A percentile compares a stretch with the other conserved stretches of the same genome.
Conservation (phyloP, 768 basidiomycete species). For the Holtermanniella nyarrowii region DNA sequence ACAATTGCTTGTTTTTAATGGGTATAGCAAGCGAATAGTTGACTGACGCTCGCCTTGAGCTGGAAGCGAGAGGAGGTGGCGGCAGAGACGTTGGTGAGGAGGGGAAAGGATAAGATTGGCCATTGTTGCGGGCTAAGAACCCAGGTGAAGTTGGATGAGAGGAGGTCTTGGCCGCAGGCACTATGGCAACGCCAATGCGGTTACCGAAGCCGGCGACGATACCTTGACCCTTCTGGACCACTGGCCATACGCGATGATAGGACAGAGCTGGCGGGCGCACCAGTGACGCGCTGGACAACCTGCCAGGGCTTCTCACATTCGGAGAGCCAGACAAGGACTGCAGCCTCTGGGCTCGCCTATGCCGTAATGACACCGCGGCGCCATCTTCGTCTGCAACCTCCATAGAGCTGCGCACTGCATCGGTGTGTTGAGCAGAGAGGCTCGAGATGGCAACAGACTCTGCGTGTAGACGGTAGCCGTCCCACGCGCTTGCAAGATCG, state of each 20-base stretch:
- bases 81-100: neutral
- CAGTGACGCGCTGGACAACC: conserved; percentile 20
- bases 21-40: neutral
- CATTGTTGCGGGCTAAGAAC: neutral
- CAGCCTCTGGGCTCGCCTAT: neutral
- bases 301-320: conserved; percentile 7
- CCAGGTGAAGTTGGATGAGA: neutral
- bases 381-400: neutral
- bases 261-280: conserved; percentile 5
- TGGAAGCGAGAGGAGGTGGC: neutral
- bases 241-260: neutral
- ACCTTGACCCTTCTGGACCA: neutral
- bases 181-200: conserved; percentile 14
- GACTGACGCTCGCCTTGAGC: neutral
- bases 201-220: conserved; percentile 25
- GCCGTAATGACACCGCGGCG: neutral
- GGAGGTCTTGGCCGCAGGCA: neutral
- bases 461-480: conserved; percentile 18
- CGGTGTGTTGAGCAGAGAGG: conserved; percentile 3
- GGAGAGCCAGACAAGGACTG: neutral
- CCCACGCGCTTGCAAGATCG: conserved; percentile 20
- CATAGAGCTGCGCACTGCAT: neutral
- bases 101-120: neutral
- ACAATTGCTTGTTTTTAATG: neutral
- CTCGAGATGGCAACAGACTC: neutral